phyloP scores from a whole-genome alignment of 441 rosid species.

The Croton laevigatus region DNA sequence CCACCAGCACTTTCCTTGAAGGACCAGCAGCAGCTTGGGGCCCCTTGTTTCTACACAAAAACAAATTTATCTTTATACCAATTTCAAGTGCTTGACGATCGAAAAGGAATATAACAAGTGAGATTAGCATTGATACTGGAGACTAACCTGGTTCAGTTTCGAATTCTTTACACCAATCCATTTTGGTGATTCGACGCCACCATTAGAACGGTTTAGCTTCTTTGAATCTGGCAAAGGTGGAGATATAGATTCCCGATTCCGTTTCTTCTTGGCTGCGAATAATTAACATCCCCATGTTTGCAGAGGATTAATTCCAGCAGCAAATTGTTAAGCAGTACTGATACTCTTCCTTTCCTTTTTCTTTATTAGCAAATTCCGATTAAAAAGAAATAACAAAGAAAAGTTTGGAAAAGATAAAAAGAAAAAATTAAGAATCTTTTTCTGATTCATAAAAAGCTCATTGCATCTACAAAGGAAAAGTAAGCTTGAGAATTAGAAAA shows the following conservation, averaged over 20 bases:
- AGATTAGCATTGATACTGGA: slow-evolving; percentile 25
- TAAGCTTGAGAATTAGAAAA: slow-evolving; percentile 25
- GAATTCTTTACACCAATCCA: slow-evolving; percentile 42
- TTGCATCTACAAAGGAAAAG: slow-evolving; percentile 36
- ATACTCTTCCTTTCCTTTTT: slow-evolving; percentile 5
- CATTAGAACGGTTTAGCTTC: slow-evolving; percentile 44
- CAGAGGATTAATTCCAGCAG: slow-evolving; percentile 21
- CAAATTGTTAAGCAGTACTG: slow-evolving; percentile 9
- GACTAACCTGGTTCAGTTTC: slow-evolving; percentile 53
- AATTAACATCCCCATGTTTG: slow-evolving; percentile 22
- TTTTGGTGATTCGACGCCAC: slow-evolving; percentile 37
- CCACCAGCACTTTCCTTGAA: slow-evolving; percentile 35
- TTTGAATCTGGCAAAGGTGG: slow-evolving; percentile 51
- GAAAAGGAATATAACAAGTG: slow-evolving; percentile 16
- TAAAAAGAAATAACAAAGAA: too few species aligned
- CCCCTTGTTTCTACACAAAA: slow-evolving; percentile 43
- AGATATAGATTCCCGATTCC: slow-evolving; percentile 54
- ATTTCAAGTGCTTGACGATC: slow-evolving; percentile 25
- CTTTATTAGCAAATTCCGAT: too few species aligned
- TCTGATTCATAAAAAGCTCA: slow-evolving; percentile 32
- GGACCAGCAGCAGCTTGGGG: slow-evolving; percentile 40
- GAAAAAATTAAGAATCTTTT: slow-evolving; percentile 13
- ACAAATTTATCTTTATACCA: slow-evolving; percentile 14
- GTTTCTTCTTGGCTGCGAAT: slow-evolving; percentile 80
- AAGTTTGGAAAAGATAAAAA: slow-evolving; percentile 8